Evolutionary conservation across 345 rosid genomes (phyloP), one percentile per base, ranked within the genome.

Genomic region (Salix brachista): DNA sequence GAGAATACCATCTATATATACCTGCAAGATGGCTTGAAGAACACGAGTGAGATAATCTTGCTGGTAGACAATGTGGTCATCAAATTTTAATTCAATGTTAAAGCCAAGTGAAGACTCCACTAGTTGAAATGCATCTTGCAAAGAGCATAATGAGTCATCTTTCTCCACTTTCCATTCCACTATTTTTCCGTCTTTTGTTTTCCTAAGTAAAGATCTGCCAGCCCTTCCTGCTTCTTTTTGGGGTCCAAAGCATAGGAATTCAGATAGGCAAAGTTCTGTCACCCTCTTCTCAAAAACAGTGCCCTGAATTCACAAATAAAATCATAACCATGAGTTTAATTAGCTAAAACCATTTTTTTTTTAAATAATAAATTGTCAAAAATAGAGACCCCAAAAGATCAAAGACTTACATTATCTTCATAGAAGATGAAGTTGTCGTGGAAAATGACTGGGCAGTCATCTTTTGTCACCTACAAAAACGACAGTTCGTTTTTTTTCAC

Each of bases 361-460:
- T 13, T 19, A 28, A 52, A 37, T n/a, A 25, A 54, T 0, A 19
- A n/a, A 21, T 3, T 8, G 69, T 9, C 21, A 37, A 72, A 71
- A 26, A 5, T 4, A 61, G 36, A 16, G 62, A n/a, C 3, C n/a
- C 28, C 28, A 21, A 28, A 48, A 52, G 25, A 28, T 25, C 12
- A 26, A 28, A 39, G 56, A 46, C 98, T 87, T 83, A 95, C 99
- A 62, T 96, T 86, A 14, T 92, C 97, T 84, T 89, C 83, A 11
- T 92, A 88, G 80, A 88, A 80, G 89, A 95, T 89, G 71, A 90
- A 81, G 75, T 91, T 78, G 85, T 95, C 99, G 77, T 95, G 99
- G 87, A 93, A 95, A 81, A 95, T 95, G 82, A 95, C 88, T 2
- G 99, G 99, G 86, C 91, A 90, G 79, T 84, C 94, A 83, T 96